phyloP scores from a whole-genome alignment of 345 rosid genomes.

The Linum trigynum region DNA sequence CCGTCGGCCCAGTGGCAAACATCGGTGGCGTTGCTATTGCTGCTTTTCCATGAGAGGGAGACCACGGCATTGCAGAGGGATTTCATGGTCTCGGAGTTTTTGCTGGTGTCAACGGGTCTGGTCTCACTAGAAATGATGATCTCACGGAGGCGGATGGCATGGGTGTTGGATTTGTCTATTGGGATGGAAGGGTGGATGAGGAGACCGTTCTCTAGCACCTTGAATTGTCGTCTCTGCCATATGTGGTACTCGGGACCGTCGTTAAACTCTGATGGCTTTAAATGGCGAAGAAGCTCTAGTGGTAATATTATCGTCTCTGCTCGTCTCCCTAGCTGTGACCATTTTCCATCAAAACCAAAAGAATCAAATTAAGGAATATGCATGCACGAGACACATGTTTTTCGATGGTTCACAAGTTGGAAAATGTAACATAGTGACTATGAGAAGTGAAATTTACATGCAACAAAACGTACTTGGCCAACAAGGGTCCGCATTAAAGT shows the following conservation, averaged over 20 bases:
- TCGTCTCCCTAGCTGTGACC: conserved; percentile 55
- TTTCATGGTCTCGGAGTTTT: conserved; percentile 64
- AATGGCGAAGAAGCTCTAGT: conserved; percentile 74
- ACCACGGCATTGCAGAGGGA: conserved; percentile 56
- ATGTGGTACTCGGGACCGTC: conserved; percentile 59
- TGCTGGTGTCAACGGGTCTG: conserved; percentile 49
- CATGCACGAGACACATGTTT: too few species aligned
- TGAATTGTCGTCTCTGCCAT: conserved; percentile 84
- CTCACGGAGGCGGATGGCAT: conserved; percentile 46
- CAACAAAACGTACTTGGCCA: conserved; percentile 62
- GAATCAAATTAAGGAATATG: neutral
- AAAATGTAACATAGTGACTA: too few species aligned
- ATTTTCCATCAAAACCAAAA: neutral
- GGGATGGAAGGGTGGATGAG: conserved; percentile 62
- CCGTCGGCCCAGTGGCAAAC: conserved; percentile 98
- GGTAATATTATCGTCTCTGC: conserved; percentile 87
- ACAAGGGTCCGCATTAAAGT: conserved; percentile 81
- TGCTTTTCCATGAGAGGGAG: conserved; percentile 63
- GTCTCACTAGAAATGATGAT: conserved; percentile 39
- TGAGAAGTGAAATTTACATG: too few species aligned
- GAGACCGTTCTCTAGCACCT: conserved; percentile 66
- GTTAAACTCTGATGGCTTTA: conserved; percentile 66
- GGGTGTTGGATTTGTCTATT: conserved; percentile 51
- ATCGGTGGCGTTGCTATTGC: conserved; percentile 45
- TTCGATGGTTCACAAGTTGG: too few species aligned